Percentiles rank a stretch among this genome's conserved stretches.
These are phyloP conservation scores for Phytophthora syringae DNA, from an alignment of 352 stramenopile genomes.

Conservation along the genomic window DNA sequence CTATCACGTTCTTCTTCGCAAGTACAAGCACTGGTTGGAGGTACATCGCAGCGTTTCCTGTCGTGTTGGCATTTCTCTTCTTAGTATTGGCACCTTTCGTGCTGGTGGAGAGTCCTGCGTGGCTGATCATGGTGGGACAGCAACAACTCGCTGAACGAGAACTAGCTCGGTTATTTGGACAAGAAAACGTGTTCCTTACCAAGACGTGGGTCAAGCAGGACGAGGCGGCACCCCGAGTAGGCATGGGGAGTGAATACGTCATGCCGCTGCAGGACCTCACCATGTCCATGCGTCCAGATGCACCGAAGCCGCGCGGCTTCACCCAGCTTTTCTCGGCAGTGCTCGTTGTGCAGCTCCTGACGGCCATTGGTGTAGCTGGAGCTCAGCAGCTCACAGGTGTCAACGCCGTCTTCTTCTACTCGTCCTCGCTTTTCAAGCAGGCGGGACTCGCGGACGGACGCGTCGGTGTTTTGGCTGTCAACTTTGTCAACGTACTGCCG, in stretches of 20 bases:
- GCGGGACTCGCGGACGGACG: slow-evolving; percentile 62
- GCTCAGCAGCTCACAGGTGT: no score
- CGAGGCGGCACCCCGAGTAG: slow-evolving; percentile 25
- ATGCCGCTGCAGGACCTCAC: slow-evolving; percentile 30
- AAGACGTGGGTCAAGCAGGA: slow-evolving; percentile 49
- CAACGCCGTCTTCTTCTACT: slow-evolving; percentile 82
- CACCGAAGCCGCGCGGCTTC: slow-evolving; percentile 32
- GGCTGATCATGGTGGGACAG: slow-evolving; percentile 42
- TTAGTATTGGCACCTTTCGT: slow-evolving; percentile 43
- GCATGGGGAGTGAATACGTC: slow-evolving; percentile 29
- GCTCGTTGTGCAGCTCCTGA: slow-evolving; percentile 48
- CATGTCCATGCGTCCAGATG: slow-evolving; percentile 32
- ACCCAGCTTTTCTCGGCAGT: slow-evolving; percentile 22
- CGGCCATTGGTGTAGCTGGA: slow-evolving; percentile 49
- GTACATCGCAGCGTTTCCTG: slow-evolving; percentile 53
- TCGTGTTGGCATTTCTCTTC: slow-evolving; percentile 44
- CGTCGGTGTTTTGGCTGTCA: slow-evolving; percentile 61
- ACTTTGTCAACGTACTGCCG: slow-evolving; percentile 62
- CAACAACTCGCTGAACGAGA: slow-evolving; percentile 32
- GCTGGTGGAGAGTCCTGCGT: slow-evolving; percentile 58
- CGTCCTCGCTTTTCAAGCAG: slow-evolving; percentile 62
- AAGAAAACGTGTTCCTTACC: slow-evolving; percentile 35
- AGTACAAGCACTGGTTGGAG: slow-evolving; percentile 57
- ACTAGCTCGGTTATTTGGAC: slow-evolving; percentile 39
- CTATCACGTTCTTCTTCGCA: slow-evolving; percentile 58